Base-by-base conservation (phyloP, 345 rosid genomes). In the Cardamine resedifolia region DNA sequence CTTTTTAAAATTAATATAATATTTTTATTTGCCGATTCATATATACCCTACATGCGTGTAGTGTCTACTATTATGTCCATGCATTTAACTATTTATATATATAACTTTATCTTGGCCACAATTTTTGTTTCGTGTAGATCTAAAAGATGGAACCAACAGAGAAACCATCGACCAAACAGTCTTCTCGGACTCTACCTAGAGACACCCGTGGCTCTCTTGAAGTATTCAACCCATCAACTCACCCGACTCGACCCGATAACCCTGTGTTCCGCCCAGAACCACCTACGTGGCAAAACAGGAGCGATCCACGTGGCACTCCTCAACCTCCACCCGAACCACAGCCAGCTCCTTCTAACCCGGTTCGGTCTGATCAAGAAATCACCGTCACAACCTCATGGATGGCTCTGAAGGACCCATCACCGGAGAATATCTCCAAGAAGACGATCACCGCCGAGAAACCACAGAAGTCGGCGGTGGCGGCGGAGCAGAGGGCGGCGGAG, bases 401-500 rank as follows among this genome's bases (percentile, higher is more conserved):
- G 98, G 98, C 98, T 74, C 76, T 94, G 50, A 83, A 78, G 68
- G 96, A 88, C 8, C 76, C 82, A 6, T 48, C 82, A 4, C 73
- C 80, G 33, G 62, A 61, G 3, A 63, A 10, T 5, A 68, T 58
- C 21, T 60, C 78, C 56, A 64, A 27, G 59, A 51, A 27, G 61
- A 64, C 44, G 51, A 71, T 61, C 31, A 55, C 62, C 4, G 34
- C 72, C n/a, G 49, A 64, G 68, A 67, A 81, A 51, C 9, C 70
- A 7, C 51, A 81, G 16, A 58, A 58, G 16, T 5, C 81, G 19
- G 71, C 71, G 1, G 92, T 87, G 3, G 77, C 73, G 18, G 97
- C 95, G 0, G 90, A 85, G 27, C 86, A 91, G 71, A 86, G 98
- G 49, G 97, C 98, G 8, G 98, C 98, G 2, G 98, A 94, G 81